phyloP scores from a whole-genome alignment of 2,329 filamentous ascomycete genomes.

The Penicillium sp. region DNA sequence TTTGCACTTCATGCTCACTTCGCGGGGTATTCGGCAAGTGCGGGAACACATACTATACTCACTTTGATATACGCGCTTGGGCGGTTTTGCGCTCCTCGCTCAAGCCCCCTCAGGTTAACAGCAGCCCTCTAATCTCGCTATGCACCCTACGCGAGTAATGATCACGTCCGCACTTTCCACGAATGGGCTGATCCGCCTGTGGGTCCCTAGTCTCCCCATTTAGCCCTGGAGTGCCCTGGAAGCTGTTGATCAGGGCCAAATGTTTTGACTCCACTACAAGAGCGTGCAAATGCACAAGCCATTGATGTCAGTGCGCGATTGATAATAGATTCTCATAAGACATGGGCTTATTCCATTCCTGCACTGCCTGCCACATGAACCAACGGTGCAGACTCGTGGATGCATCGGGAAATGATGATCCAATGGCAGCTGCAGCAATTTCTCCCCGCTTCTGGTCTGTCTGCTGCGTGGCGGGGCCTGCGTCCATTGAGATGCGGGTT shows the following conservation, averaged over 20 bases:
- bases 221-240: neutral
- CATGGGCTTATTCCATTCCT: neutral
- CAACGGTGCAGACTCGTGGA: neutral
- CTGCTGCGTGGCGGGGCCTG: no score
- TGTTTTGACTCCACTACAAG: neutral
- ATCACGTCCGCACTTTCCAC: neutral
- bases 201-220: neutral
- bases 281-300: neutral
- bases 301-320: constrained; percentile 14
- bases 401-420: constrained; percentile 2
- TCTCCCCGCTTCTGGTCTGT: constrained; percentile 9
- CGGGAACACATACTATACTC: neutral
- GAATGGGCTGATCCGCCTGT: neutral
- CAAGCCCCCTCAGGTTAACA: neutral
- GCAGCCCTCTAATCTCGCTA: no score
- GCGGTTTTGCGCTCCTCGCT: neutral
- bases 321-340: constrained; percentile 16
- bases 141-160: neutral
- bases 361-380: neutral
- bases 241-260: neutral
- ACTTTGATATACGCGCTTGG: neutral
- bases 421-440: constrained; percentile 1
- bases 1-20: neutral
- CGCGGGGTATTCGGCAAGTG: neutral
- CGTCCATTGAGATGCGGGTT: neutral